These are phyloP conservation scores for Ajuga chamaepitys DNA, from an alignment of 257 asterid species.

Conservation along the genomic window DNA sequence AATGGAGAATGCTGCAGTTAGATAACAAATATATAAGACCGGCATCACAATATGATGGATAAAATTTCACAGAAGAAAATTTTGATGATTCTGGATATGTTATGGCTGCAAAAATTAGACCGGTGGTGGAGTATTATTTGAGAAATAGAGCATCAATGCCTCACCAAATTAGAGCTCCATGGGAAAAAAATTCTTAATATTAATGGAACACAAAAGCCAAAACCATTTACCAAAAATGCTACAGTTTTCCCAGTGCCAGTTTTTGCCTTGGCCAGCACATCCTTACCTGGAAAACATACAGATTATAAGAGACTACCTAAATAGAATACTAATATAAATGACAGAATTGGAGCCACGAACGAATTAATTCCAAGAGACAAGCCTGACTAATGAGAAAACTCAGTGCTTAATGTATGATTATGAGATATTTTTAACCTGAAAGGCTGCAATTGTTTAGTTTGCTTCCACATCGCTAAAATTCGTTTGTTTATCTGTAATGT, in stretches of 20 bases:
- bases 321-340: background rate
- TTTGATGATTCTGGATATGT: background rate
- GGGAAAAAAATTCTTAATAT: background rate
- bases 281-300: constrained; percentile 62
- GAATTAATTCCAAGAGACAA: background rate
- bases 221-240: constrained; percentile 75
- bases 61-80: background rate
- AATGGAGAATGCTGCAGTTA: background rate
- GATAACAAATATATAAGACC: background rate
- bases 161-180: background rate
- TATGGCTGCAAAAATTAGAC: background rate
- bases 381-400: background rate
- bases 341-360: background rate
- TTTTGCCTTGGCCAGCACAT: constrained; percentile 96
- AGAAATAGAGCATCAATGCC: background rate
- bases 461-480: background rate
- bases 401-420: background rate
- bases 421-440: background rate
- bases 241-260: constrained; percentile 99
- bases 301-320: constrained; percentile 10
- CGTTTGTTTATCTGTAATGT: background rate
- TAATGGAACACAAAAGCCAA: background rate
- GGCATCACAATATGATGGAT: background rate
- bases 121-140: background rate
- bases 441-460: background rate